Evolutionary conservation across 2,329 filamentous ascomycete species (phyloP).

Genomic region (Phaeophleospora eucalypticola): DNA sequence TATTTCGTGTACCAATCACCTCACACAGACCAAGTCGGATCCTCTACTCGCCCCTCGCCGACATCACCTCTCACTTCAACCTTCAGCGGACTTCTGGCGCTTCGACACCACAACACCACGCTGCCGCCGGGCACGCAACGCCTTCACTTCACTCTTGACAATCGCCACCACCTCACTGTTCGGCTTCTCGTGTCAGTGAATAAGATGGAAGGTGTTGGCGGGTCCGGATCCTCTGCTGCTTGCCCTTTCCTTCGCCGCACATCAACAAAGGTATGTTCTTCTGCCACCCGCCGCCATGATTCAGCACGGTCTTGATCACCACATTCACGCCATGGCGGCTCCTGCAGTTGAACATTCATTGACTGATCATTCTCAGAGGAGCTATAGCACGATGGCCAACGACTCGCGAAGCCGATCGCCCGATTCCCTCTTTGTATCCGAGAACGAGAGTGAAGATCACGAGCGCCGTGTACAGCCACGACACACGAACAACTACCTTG

Average conservation of each 20-base stretch:
- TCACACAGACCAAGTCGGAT: background rate
- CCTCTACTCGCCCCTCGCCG: background rate
- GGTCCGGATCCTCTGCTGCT: conserved; percentile 6
- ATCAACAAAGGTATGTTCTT: conserved; percentile 11
- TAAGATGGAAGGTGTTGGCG: conserved; percentile 11
- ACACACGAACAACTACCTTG: conserved; percentile 20
- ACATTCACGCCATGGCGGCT: background rate
- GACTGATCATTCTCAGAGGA: conserved; percentile 15
- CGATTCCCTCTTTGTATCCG: conserved; percentile 28
- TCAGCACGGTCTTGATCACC: background rate
- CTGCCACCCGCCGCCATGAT: background rate
- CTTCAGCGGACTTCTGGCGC: too few species aligned
- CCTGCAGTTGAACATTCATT: conserved; percentile 9
- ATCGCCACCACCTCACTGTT: background rate
- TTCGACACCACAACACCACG: background rate
- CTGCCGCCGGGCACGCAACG: background rate
- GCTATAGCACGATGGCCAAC: conserved; percentile 19
- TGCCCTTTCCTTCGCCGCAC: conserved; percentile 13
- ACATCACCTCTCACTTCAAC: too few species aligned
- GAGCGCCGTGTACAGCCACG: conserved; percentile 30
- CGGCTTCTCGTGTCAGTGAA: background rate
- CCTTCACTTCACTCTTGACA: background rate
- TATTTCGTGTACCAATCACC: background rate
- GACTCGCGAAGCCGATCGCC: conserved; percentile 14
- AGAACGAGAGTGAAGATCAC: conserved; percentile 28